A percentile compares a stretch with the other conserved stretches of the same genome.
Conservation (phyloP, 169 alveolate genomes). For the Cryptosporidium bovis region DNA sequence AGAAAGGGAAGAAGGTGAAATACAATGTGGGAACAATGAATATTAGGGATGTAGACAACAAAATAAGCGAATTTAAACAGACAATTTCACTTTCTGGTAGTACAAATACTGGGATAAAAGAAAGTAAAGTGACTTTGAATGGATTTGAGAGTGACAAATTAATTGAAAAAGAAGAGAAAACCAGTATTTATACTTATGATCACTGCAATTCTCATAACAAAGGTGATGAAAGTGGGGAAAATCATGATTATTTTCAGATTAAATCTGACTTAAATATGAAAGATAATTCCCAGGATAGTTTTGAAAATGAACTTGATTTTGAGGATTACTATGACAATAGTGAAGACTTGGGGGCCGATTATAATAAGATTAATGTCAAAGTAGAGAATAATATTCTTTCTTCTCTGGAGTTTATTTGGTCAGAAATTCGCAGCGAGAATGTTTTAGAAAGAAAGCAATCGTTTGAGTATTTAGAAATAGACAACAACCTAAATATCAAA, state of each 20-base stretch:
- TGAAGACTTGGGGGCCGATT: slow-evolving; percentile 18
- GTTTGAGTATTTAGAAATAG: slow-evolving; percentile 8
- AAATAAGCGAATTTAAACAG: too few species aligned
- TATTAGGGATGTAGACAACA: too few species aligned
- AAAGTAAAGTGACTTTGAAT: too few species aligned
- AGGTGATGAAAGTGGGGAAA: background rate
- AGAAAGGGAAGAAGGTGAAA: too few species aligned
- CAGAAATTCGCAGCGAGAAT: slow-evolving; percentile 68
- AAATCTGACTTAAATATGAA: background rate
- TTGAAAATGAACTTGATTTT: slow-evolving; percentile 6
- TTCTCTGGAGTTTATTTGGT: slow-evolving; percentile 64
- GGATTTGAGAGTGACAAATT: too few species aligned
- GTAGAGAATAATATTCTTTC: slow-evolving; percentile 45
- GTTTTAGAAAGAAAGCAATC: slow-evolving; percentile 11
- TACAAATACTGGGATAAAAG: too few species aligned
- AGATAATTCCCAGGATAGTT: background rate
- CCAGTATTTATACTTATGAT: too few species aligned
- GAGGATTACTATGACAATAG: slow-evolving; percentile 1
- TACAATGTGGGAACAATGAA: too few species aligned
- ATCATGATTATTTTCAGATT: background rate
- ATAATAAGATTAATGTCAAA: background rate
- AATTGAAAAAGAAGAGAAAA: too few species aligned
- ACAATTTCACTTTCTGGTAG: too few species aligned
- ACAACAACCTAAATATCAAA: background rate
- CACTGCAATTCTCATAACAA: too few species aligned